These are phyloP conservation scores for Leucosporidium creatinivorum DNA, from an alignment of 768 basidiomycete genomes.

Conservation along the genomic window DNA sequence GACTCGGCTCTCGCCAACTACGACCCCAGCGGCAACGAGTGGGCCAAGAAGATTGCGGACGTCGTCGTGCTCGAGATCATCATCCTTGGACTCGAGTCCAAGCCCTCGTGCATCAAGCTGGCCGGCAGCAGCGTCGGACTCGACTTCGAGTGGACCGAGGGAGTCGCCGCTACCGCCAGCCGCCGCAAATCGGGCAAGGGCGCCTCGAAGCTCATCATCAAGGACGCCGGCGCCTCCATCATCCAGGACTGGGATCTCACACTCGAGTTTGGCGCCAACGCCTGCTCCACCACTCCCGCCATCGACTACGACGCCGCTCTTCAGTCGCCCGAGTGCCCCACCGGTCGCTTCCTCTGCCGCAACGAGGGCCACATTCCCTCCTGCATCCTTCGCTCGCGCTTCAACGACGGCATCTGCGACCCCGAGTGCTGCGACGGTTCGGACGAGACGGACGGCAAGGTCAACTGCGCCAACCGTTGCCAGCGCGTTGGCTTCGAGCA, in stretches of 20 bases:
- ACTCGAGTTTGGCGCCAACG: constrained; percentile 34
- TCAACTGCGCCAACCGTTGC: constrained; percentile 68
- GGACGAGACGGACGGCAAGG: constrained; percentile 66
- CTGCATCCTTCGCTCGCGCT: constrained; percentile 67
- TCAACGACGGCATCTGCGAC: constrained; percentile 91
- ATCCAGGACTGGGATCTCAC: constrained; percentile 43
- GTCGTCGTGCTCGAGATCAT: constrained; percentile 79
- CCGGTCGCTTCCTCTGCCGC: constrained; percentile 61
- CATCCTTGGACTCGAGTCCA: constrained; percentile 60
- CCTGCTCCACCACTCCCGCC: constrained; percentile 8
- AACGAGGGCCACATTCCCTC: constrained; percentile 84
- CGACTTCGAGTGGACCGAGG: constrained; percentile 61
- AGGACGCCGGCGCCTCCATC: constrained; percentile 43
- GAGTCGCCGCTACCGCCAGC: constrained; percentile 49
- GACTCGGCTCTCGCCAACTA: constrained; percentile 49
- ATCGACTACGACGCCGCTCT: constrained; percentile 24
- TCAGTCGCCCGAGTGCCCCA: constrained; percentile 23
- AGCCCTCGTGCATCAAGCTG: constrained; percentile 58
- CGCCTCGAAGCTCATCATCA: constrained; percentile 63
- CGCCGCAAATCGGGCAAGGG: constrained; percentile 23
- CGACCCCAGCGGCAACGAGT: constrained; percentile 54
- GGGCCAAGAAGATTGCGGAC: constrained; percentile 56
- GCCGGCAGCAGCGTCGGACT: constrained; percentile 46
- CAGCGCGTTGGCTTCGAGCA: constrained; percentile 64
- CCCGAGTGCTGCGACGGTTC: constrained; percentile 91